These are phyloP conservation scores for Aureobasidium sp. DNA, from an alignment of 2,329 filamentous ascomycete genomes.

Conservation along the genomic window DNA sequence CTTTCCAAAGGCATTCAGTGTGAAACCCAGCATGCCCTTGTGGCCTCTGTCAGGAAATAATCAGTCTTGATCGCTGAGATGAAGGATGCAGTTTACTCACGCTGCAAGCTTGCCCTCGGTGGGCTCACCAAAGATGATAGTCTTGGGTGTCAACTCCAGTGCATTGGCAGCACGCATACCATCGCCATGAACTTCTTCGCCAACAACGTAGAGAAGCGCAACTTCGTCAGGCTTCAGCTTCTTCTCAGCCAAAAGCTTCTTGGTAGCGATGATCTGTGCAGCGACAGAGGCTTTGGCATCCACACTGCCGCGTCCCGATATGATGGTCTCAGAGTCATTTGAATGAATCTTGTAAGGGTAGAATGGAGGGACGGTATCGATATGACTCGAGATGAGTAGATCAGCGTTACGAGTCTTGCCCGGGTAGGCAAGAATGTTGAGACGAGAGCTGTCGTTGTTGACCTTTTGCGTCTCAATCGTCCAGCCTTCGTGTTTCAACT, in stretches of 20 bases:
- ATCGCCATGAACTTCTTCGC: conserved; percentile 71
- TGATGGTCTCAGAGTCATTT: conserved; percentile 40
- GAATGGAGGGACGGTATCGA: conserved; percentile 68
- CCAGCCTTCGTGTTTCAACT: conserved; percentile 53
- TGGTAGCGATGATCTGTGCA: conserved; percentile 61
- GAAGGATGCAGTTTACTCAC: conserved; percentile 47
- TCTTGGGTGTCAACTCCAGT: conserved; percentile 41
- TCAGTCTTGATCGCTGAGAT: conserved; percentile 71
- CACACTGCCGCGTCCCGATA: conserved; percentile 65
- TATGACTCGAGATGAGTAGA: conserved; percentile 68
- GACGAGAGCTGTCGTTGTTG: conserved; percentile 40
- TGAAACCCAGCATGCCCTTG: conserved; percentile 70
- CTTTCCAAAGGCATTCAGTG: conserved; percentile 60
- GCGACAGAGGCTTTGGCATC: conserved; percentile 54
- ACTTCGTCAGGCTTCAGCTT: conserved; percentile 35
- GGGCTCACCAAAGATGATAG: conserved; percentile 85
- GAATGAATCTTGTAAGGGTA: conserved; percentile 57
- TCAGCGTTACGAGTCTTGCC: conserved; percentile 42
- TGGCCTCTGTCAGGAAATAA: conserved; percentile 69
- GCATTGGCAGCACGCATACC: conserved; percentile 60
- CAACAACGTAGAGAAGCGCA: conserved; percentile 57
- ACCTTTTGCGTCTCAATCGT: conserved; percentile 52
- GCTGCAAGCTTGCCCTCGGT: conserved; percentile 81
- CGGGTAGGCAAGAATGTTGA: conserved; percentile 68
- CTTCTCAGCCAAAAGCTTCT: conserved; percentile 38